Conservation (phyloP, 129 eudicot genomes). For the Flaveria linearis region DNA sequence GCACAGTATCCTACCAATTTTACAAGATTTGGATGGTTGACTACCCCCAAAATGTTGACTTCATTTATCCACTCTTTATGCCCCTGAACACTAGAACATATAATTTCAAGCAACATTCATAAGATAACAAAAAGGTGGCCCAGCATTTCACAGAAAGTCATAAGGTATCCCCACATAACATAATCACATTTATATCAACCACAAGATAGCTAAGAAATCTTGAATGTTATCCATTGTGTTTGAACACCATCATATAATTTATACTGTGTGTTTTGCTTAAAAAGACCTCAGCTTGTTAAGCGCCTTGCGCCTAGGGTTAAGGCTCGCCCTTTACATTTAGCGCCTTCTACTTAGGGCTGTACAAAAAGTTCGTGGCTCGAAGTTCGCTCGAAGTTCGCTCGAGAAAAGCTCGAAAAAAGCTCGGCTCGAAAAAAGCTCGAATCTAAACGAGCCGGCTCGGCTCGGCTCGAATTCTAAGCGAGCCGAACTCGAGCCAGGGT, state of each 20-base stretch:
- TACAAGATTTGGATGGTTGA: conserved; percentile 90
- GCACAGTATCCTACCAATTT: conserved; percentile 94
- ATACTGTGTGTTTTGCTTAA: too few relatives aligned
- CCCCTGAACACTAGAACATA: conserved; percentile 93
- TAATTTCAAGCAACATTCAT: conserved; percentile 34
- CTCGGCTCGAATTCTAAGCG: too few relatives aligned
- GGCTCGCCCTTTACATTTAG: too few relatives aligned
- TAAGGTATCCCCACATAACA: conserved; percentile 22
- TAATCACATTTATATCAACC: conserved; percentile 21
- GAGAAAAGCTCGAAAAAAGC: too few relatives aligned
- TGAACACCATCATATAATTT: background rate
- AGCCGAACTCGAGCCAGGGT: too few relatives aligned
- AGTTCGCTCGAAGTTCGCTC: too few relatives aligned
- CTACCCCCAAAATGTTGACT: conserved; percentile 83
- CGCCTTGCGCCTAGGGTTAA: too few relatives aligned
- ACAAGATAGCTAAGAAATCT: conserved; percentile 13
- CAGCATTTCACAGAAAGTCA: conserved; percentile 17
- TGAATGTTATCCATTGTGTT: background rate
- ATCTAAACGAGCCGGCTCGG: too few relatives aligned
- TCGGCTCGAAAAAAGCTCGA: too few relatives aligned
- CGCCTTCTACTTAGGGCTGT: too few relatives aligned
- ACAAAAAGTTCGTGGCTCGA: too few relatives aligned
- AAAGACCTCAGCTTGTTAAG: too few relatives aligned
- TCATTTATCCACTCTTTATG: conserved; percentile 98
- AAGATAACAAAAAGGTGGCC: conserved; percentile 28